Percentiles rank a stretch among this genome's conserved stretches.
phyloP scores from a whole-genome alignment of 805 yeast genomes.

The Saccharomyces eubayanus region DNA sequence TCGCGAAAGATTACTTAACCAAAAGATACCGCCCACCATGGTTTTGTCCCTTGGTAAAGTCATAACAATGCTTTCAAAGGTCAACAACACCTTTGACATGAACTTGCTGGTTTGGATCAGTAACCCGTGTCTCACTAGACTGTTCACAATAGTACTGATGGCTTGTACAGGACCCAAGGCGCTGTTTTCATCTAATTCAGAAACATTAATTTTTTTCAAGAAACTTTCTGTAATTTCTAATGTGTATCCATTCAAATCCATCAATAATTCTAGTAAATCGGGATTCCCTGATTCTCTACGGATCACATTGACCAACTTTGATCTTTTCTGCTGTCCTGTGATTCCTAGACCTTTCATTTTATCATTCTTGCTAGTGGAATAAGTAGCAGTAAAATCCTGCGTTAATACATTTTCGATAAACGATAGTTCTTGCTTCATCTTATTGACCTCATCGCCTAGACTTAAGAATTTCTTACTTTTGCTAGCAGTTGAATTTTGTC shows the following conservation, averaged over 20 bases:
- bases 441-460: neutral
- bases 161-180: conserved; percentile 94
- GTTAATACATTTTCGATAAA: neutral
- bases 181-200: conserved; percentile 83
- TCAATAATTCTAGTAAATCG: conserved; percentile 1
- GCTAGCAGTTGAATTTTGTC: neutral
- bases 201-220: conserved; percentile 74
- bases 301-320: neutral
- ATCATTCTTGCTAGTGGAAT: neutral
- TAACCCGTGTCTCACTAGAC: conserved; percentile 96
- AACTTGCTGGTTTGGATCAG: conserved; percentile 90
- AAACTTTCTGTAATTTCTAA: conserved; percentile 77
- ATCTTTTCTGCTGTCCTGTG: neutral
- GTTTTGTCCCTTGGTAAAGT: conserved; percentile 77
- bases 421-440: neutral
- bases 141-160: conserved; percentile 81
- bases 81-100: conserved; percentile 78
- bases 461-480: neutral
- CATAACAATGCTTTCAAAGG: conserved; percentile 77
- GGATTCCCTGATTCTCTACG: conserved; percentile 2
- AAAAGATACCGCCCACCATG: conserved; percentile 88
- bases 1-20: conserved; percentile 95
- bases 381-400: neutral
- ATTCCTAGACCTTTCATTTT: neutral
- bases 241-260: neutral